Percentiles rank a stretch among this genome's conserved stretches.
phyloP scores from a whole-genome alignment of 768 basidiomycete species.

The Lactarius quietus region DNA sequence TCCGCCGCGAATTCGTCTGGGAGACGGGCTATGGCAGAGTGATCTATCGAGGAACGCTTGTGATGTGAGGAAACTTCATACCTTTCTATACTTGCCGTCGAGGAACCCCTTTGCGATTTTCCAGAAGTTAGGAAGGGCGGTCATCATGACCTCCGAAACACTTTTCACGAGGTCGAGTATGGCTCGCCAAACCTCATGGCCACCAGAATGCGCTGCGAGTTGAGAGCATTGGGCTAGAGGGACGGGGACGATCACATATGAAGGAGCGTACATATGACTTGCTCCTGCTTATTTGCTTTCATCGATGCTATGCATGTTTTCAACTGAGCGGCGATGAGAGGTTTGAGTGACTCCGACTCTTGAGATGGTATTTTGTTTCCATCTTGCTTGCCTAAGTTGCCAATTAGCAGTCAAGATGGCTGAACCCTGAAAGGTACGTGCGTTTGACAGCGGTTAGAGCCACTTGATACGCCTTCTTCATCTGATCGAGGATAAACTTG shows the following conservation, averaged over 20 bases:
- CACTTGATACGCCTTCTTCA: conserved; percentile 58
- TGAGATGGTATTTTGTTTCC: conserved; percentile 37
- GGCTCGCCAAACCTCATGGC: conserved; percentile 78
- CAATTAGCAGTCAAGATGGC: conserved; percentile 9
- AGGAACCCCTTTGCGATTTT: conserved; percentile 86
- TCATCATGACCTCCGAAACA: conserved; percentile 79
- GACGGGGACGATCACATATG: too few species aligned
- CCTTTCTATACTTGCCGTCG: conserved; percentile 91
- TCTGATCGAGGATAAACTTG: conserved; percentile 73
- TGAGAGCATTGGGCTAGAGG: neutral
- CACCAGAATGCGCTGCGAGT: conserved; percentile 58
- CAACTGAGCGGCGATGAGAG: conserved; percentile 54
- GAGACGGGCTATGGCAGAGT: conserved; percentile 28
- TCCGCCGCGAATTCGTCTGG: conserved; percentile 56
- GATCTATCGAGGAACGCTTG: neutral
- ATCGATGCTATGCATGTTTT: conserved; percentile 55
- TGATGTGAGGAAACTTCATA: conserved; percentile 31
- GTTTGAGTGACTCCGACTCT: conserved; percentile 39
- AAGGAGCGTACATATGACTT: conserved; percentile 52
- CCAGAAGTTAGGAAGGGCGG: conserved; percentile 92
- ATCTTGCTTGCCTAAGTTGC: conserved; percentile 44
- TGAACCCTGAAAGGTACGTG: conserved; percentile 29
- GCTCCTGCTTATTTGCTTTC: conserved; percentile 61
- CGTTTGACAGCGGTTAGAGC: conserved; percentile 51
- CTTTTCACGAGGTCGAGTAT: conserved; percentile 77